Base-by-base conservation (phyloP, 768 basidiomycete species). In the Cystoderma amianthinum region DNA sequence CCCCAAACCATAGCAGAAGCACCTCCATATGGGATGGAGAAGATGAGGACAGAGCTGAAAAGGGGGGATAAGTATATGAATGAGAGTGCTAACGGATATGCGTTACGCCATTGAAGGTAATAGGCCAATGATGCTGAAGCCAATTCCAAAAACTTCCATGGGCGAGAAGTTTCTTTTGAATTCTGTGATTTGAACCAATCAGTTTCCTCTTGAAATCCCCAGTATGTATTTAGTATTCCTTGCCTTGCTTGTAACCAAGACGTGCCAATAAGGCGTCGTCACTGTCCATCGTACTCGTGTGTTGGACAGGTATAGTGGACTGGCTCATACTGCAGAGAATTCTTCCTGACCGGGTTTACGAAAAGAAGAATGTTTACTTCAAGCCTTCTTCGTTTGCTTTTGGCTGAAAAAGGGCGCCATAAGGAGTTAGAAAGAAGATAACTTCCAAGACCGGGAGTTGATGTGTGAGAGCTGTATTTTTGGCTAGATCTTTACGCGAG, bases 1-100 rank as follows among this genome's bases (percentile, higher is more conserved):
- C 82, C 82, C 82, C 82, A 87, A 10, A 82, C 78, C 79, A 85
- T 80, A 2, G 79, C 71, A 2, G 77, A 72, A 0, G 80, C 74
- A 3, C 80, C 82, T 10, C 85, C 84, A 56, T 84, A 80, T 0
- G 80, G 80, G 16, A 83, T 61, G 1, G 80, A 69, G 53, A 77
- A 79, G 46, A 69, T 67, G 30, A 74, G 46, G 11, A 72, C 69
- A 24, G 69, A 72, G 9, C 25, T 28, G n/a, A 7, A 28, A 7
- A 7, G 7, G n/a, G 25, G n/a, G 25, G 7, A n/a, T 28, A n/a
- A 28, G 25, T n/a, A 7, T 28, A 28, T 28, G 25, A 28, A 28
- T n/a, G n/a, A 28, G 25, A 28, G 7, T 28, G 25, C 25, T 7
- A 28, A 28, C 25, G n/a, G n/a, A n/a, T n/a, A n/a, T n/a, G n/a